phyloP scores from a whole-genome alignment of 2,329 filamentous ascomycete genomes.

The Leptosphaerulina australis region DNA sequence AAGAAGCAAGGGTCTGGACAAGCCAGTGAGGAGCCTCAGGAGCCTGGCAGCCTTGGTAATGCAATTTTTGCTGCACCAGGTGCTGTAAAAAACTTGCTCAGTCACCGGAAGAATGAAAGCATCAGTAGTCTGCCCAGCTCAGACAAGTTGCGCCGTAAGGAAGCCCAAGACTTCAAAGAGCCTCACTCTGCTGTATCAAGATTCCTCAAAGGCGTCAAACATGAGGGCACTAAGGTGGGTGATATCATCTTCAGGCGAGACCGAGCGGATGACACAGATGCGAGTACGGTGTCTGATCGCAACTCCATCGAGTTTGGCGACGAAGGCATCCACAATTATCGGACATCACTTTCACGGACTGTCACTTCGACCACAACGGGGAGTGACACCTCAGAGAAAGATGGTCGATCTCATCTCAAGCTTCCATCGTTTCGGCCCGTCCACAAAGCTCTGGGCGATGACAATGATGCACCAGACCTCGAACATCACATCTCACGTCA shows the following conservation, averaged over 20 bases:
- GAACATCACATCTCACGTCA: conserved; percentile 53
- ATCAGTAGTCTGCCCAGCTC: conserved; percentile 42
- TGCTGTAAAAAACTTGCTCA: conserved; percentile 42
- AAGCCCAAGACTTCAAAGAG: conserved; percentile 52
- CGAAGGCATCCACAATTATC: conserved; percentile 29
- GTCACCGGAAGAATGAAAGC: conserved; percentile 49
- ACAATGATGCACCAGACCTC: conserved; percentile 28
- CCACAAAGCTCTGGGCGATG: conserved; percentile 37
- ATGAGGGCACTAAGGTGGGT: conserved; percentile 66
- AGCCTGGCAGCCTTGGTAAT: conserved; percentile 37
- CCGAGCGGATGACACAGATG: conserved; percentile 52
- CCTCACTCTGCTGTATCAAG: conserved; percentile 66
- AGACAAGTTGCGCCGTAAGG: conserved; percentile 36
- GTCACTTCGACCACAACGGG: conserved; percentile 32
- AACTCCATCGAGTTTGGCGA: conserved; percentile 47
- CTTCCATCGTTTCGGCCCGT: conserved; percentile 45
- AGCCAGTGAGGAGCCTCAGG: conserved; percentile 40
- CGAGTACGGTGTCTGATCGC: conserved; percentile 55
- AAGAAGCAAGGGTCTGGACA: conserved; percentile 38
- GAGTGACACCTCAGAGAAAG: conserved; percentile 32
- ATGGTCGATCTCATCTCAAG: conserved; percentile 42
- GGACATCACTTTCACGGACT: conserved; percentile 42
- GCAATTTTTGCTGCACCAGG: conserved; percentile 41
- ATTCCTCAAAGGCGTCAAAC: conserved; percentile 79
- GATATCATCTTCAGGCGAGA: conserved; percentile 67